Percentiles rank a stretch among this genome's conserved stretches.
These are phyloP conservation scores for Glycine soja DNA, from an alignment of 306 rosid genomes.

Conservation along the genomic window DNA sequence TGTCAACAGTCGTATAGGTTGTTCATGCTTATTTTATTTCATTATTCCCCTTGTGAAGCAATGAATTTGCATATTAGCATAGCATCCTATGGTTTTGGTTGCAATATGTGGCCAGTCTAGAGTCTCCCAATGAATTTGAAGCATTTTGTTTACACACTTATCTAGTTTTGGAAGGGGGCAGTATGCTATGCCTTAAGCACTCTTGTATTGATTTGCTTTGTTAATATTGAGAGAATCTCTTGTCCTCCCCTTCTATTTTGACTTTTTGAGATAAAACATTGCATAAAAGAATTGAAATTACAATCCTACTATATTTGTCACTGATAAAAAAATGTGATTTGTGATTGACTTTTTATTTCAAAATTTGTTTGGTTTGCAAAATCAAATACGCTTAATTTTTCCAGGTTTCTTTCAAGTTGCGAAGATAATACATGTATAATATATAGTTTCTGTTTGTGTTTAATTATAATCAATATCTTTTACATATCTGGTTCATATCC, in stretches of 20 bases:
- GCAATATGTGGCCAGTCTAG: constrained; percentile 2
- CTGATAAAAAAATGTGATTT: neutral
- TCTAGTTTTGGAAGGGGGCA: constrained; percentile 36
- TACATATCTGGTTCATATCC: constrained; percentile 43
- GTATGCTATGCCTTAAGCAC: neutral
- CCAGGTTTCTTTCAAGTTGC: constrained; percentile 29
- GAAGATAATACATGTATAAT: constrained; percentile 12
- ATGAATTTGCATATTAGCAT: neutral
- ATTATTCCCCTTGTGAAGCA: neutral
- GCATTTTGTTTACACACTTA: neutral
- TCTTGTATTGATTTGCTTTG: neutral
- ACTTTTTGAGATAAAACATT: neutral
- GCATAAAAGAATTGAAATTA: constrained; percentile 26
- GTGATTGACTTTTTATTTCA: constrained; percentile 34
- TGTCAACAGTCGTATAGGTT: neutral
- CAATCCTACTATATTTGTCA: neutral
- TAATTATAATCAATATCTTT: constrained; percentile 25
- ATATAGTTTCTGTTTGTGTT: constrained; percentile 21
- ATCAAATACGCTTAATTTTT: constrained; percentile 20
- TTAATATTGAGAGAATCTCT: constrained; percentile 1
- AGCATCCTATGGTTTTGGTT: constrained; percentile 21
- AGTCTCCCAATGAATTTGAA: neutral
- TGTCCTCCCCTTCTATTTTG: neutral
- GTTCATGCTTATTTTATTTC: neutral
- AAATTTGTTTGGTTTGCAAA: constrained; percentile 26